Base-by-base conservation (phyloP, 2,329 filamentous ascomycete genomes). In the Paraconiothyrium sp. region DNA sequence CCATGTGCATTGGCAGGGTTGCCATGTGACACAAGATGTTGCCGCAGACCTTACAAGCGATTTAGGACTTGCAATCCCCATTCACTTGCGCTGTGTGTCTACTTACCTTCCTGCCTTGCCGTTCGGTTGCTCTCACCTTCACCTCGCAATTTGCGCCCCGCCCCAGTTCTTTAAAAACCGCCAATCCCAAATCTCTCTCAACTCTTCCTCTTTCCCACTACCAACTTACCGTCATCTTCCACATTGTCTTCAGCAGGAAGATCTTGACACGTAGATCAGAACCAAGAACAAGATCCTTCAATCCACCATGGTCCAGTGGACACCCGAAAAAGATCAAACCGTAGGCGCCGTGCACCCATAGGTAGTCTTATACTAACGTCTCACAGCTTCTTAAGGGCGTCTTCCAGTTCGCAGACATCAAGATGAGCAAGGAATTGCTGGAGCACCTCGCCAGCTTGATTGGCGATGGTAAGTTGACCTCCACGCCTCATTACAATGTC, bases 271-370 rank as follows among this genome's bases (percentile, higher is more conserved):
- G 16, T 14, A 22, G 16, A 16, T 37, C 14, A 22, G 32, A 50
- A 11, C 60, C 41, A 59, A 16, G 11, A 35, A 1, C 39, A 32
- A 41, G 34, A 30, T 32, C 41, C 8, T 9, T 22, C 51, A 43
- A 39, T 30, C 47, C 62, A 68, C 49, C 14, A 72, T 67, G 59
- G 62, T 71, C 16, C 56, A 67, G 4, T 74, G 72, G 72, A 71
- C 57, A 2, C 41, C 64, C 1, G 70, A 72, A 14, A 63, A 68
- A 14, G 71, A 74, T 13, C 57, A 63, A 7, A 58, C 65, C 7
- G 72, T 73, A 59, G 47, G 67, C 65, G 24, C 49, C 22, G 14
- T n/a, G 27, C 32, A 11, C 37, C 20, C 37, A 48, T 11, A 16
- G 10, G 30, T 37, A 11, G 2, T 9, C 32, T n/a, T 3, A 22